These are phyloP conservation scores for Oryza rufipogon DNA, from an alignment of 176 grass and related monocot species.

Conservation along the genomic window DNA sequence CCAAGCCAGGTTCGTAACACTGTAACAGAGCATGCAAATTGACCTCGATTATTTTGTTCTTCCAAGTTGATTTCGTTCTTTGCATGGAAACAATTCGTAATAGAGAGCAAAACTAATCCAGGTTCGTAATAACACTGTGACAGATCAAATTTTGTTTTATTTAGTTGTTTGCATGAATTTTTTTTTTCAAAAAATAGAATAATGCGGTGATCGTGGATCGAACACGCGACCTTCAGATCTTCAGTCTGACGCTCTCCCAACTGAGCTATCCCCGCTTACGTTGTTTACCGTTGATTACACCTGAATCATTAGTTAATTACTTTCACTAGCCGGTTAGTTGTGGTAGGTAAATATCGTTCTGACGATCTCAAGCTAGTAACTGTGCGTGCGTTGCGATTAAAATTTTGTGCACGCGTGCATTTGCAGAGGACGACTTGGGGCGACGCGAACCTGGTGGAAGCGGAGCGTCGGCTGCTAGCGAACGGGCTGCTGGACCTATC, in stretches of 20 bases:
- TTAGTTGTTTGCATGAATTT: too few species aligned
- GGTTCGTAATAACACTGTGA: too few species aligned
- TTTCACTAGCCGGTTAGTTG: too few species aligned
- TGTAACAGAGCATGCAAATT: too few species aligned
- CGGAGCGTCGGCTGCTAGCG: slow-evolving; percentile 62
- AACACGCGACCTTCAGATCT: slow-evolving; percentile 90
- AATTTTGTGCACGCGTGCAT: background rate
- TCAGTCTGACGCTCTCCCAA: slow-evolving; percentile 89
- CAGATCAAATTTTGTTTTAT: too few species aligned
- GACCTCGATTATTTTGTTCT: too few species aligned
- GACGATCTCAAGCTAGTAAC: background rate
- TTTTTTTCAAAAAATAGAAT: too few species aligned
- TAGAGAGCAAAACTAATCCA: too few species aligned
- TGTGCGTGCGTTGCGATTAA: background rate
- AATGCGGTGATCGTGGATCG: slow-evolving; percentile 56
- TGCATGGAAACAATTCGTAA: too few species aligned
- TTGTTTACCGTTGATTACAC: background rate
- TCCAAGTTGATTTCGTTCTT: too few species aligned
- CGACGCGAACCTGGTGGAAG: slow-evolving; percentile 47
- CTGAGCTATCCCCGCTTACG: slow-evolving; percentile 69
- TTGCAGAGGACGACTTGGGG: slow-evolving; percentile 65
- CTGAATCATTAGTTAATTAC: background rate
- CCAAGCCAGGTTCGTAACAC: slow-evolving; percentile 44
- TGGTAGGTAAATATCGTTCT: too few species aligned
- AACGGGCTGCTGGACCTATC: slow-evolving; percentile 62